These are phyloP conservation scores for Hypoxylon fuscum DNA, from an alignment of 495 filamentous ascomycete species.

Conservation along the genomic window DNA sequence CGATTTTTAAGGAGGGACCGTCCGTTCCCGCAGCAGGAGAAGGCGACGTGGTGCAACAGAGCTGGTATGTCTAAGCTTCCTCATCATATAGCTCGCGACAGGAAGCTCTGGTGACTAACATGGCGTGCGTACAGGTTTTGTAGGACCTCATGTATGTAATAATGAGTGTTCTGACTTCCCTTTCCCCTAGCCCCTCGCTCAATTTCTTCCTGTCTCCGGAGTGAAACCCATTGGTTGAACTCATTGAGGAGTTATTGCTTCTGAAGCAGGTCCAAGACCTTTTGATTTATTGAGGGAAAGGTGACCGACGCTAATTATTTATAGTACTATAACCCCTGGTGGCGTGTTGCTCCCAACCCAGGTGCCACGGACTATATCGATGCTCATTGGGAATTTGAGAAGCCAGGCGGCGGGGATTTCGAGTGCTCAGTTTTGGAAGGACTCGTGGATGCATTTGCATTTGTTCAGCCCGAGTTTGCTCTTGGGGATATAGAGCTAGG, in stretches of 20 bases:
- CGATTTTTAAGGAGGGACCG: neutral
- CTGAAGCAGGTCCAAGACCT: neutral
- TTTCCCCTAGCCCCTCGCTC: neutral
- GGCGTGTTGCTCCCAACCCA: neutral
- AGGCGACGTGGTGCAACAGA: neutral
- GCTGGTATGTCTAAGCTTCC: neutral
- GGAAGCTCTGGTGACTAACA: neutral
- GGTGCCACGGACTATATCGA: slow-evolving; percentile 2
- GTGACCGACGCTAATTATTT: neutral
- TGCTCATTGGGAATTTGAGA: neutral
- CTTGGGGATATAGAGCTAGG: neutral
- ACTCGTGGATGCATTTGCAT: neutral
- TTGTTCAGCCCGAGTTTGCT: neutral
- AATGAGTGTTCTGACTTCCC: neutral
- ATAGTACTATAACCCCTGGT: slow-evolving; percentile 1
- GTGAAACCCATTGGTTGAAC: no score
- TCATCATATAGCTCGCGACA: neutral
- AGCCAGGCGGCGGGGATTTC: neutral
- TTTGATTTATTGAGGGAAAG: neutral
- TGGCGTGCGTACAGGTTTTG: neutral
- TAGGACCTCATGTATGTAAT: neutral
- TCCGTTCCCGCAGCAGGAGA: neutral
- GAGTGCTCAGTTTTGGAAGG: neutral
- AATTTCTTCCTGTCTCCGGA: no score
- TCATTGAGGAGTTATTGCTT: no score